Evolutionary conservation across 2,329 filamentous ascomycete species (phyloP), one percentile per base, ranked within the genome.

Genomic region (Colletotrichum caudatum): DNA sequence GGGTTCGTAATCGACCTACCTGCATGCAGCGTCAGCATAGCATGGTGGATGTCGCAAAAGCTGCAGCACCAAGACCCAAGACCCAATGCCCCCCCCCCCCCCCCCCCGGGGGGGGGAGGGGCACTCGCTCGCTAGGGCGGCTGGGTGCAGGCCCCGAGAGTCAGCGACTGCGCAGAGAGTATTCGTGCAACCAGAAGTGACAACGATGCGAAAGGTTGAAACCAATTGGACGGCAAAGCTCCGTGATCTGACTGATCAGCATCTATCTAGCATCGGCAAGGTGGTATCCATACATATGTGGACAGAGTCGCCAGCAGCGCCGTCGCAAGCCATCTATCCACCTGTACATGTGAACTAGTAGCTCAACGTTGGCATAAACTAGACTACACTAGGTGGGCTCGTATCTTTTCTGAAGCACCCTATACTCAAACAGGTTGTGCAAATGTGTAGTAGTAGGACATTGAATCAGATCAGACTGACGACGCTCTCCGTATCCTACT

Each of bases 11-110:
- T 69, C 69, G 56, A 26, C 53, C 65, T 69, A 48, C 54, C 35
- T 57, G 35, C 60, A 71, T 64, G 64, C 56, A 69, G 65, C 64
- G 65, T 58, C 69, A 72, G 53, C 66, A 66, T 54, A 72, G 53
- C 66, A 66, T 54, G 59, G 69, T 60, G 57, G 57, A 72, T 60
- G 65, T 72, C 69, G 65, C 69, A 57, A 68, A 62, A 69, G 60
- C 64, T 72, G 59, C 65, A 60, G 53, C 41, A 62, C 54, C 64
- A 23, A 54, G 26, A 53, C 59, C 65, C 64, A 62, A 57, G 18
- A 51, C 51, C 33, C 54, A 60, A 56, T 46, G n/a, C 3, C 29
- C 29, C 68, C 57, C 39, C 12, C 12, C 4, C 16, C 20, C 8
- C 1, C 44, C 9, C 8, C n/a, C n/a, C n/a, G n/a, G n/a, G n/a